phyloP scores from a whole-genome alignment of 163 green algal genomes.

The Chlorella variabilis region DNA sequence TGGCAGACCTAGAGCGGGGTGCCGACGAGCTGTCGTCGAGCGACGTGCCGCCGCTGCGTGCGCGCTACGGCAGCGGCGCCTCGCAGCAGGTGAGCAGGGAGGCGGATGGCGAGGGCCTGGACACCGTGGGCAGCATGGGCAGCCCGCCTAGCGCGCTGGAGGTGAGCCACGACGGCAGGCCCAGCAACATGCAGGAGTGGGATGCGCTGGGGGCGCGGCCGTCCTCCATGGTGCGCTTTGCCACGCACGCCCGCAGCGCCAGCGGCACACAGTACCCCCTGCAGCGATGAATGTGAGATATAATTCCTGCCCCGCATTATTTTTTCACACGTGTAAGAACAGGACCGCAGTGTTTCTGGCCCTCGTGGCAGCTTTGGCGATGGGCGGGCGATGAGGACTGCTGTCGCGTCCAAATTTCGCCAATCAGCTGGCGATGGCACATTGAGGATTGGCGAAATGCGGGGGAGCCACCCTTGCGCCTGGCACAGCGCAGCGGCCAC shows the following conservation, averaged over 20 bases:
- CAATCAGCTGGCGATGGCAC: too few species aligned
- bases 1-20: constrained; percentile 2
- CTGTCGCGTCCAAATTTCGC: too few species aligned
- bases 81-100: neutral
- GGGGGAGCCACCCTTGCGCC: too few species aligned
- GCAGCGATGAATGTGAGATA: neutral
- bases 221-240: constrained; percentile 30
- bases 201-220: neutral
- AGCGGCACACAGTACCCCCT: constrained; percentile 21
- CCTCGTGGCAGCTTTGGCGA: too few species aligned
- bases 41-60: constrained; percentile 11
- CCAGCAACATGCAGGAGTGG: constrained; percentile 4
- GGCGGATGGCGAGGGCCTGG: neutral
- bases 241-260: constrained; percentile 8
- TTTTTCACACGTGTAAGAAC: too few species aligned
- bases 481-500: too few species aligned
- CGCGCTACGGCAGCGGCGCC: constrained; percentile 6
- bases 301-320: neutral
- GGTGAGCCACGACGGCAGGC: neutral
- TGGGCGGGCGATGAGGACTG: too few species aligned
- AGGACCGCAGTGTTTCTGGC: too few species aligned
- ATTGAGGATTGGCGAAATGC: too few species aligned
- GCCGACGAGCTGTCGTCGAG: constrained; percentile 14
- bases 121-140: neutral
- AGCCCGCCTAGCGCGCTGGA: neutral